Evolutionary conservation across 352 stramenopile species (phyloP).

Genomic region (Saprolegnia parasitica): DNA sequence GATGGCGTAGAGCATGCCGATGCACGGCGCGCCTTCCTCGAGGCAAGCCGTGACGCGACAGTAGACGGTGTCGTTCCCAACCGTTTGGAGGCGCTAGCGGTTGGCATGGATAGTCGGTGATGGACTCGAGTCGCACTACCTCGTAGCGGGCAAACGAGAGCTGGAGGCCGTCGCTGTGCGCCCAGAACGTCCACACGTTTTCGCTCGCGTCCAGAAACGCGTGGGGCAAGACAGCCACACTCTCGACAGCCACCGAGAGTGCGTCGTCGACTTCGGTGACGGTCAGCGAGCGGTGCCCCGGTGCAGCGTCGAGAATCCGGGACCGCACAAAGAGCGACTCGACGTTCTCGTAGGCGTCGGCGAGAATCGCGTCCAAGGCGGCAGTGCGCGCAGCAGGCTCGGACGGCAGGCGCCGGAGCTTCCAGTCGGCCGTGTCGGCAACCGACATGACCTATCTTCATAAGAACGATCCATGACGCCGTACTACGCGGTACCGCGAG

Average conservation of each 20-base stretch:
- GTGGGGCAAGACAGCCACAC: not conserved
- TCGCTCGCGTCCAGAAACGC: not conserved
- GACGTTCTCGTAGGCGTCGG: slow-evolving; percentile 3
- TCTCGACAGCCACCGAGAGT: not conserved
- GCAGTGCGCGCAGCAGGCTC: not conserved
- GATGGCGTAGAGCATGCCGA: slow-evolving; percentile 7
- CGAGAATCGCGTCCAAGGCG: not conserved
- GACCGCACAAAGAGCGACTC: slow-evolving; percentile 7
- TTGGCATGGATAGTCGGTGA: not conserved
- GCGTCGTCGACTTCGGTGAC: not conserved
- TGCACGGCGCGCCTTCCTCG: not conserved
- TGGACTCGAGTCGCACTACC: not conserved
- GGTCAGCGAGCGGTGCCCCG: not conserved
- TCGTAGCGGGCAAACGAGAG: not conserved
- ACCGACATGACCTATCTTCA: not conserved
- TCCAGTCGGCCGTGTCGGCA: not conserved
- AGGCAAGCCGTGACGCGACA: not conserved
- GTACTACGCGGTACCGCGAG: not conserved
- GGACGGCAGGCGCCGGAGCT: not conserved
- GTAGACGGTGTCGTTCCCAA: not conserved
- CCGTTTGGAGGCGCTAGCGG: not conserved
- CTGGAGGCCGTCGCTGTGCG: not conserved
- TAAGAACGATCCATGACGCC: not conserved
- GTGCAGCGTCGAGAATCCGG: not conserved
- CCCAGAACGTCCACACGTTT: not conserved